Conservation (phyloP, 1,284 basidiomycete species). For the Golubevia pallescens region DNA sequence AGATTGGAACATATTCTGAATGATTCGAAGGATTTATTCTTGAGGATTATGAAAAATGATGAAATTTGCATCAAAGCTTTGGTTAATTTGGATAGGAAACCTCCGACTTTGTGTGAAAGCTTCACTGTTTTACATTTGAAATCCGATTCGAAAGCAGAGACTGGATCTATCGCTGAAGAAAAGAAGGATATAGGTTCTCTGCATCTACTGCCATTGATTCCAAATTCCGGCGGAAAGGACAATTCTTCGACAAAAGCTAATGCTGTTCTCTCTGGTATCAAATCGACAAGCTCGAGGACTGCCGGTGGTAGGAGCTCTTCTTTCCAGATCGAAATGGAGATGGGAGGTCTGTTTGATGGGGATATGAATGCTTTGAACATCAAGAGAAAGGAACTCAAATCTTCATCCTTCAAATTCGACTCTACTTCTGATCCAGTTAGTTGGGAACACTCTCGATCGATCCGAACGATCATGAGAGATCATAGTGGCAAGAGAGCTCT, state of each 20-base stretch:
- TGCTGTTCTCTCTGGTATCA: constrained; percentile 16
- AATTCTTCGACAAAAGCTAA: neutral
- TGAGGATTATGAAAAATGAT: constrained; percentile 19
- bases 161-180: neutral
- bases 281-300: no score
- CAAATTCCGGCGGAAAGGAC: neutral
- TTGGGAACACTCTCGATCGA: neutral
- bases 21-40: constrained; percentile 43
- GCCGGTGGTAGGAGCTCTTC: neutral
- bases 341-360: constrained; percentile 19
- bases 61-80: constrained; percentile 28
- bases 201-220: neutral
- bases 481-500: neutral
- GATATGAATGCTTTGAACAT: neutral
- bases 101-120: constrained; percentile 35
- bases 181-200: constrained; percentile 4
- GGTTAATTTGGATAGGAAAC: constrained; percentile 39
- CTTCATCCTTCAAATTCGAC: neutral
- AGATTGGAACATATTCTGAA: constrained; percentile 34
- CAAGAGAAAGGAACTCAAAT: neutral
- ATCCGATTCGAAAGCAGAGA: neutral
- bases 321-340: constrained; percentile 23
- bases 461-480: neutral
- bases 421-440: no score
- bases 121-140: constrained; percentile 23